Evolutionary conservation across 768 basidiomycete genomes (phyloP), one percentile per base, ranked within the genome.

Genomic region (Mycena pura): DNA sequence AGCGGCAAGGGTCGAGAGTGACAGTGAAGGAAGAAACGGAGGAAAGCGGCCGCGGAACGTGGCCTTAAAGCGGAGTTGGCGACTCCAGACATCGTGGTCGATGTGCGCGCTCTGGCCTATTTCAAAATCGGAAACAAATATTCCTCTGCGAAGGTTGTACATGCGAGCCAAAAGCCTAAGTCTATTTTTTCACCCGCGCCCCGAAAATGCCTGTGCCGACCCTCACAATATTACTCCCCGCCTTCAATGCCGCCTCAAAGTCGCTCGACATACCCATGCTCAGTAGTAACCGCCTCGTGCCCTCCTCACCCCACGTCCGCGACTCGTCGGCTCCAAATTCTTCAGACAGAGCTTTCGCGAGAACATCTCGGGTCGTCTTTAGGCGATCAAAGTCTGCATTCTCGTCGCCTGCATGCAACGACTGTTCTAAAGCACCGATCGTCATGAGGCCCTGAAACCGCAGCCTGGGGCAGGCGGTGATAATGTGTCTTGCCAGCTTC

Each of bases 141-240:
- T n/a, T n/a, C n/a, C n/a, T n/a, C n/a, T n/a, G n/a, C n/a, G n/a
- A n/a, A n/a, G n/a, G n/a, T n/a, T n/a, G n/a, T n/a, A n/a, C n/a
- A n/a, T n/a, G n/a, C n/a, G n/a, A n/a, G n/a, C n/a, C n/a, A n/a
- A n/a, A n/a, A n/a, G n/a, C n/a, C n/a, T n/a, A n/a, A n/a, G n/a
- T n/a, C n/a, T n/a, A 32, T 54, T 88, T 92, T 74, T 82, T 83
- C 34, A 80, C 78, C 60, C 95, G 78, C 54, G 82, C 76, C 0
- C 95, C 95, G 70, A 96, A 96, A 40, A 98, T 95, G 17, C 89
- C 87, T 3, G 93, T 94, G 3, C 96, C 96, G 6, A 98, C 95
- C 45, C 97, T 76, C 1, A 98, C 95, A 44, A 94, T 86, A 69
- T 93, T 88, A 67, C 93, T 91, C 1, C 95, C 96, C 13, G 87